Evolutionary conservation across 192 early-diverging fungal species (phyloP).

Genomic region (Geranomyces variabilis): DNA sequence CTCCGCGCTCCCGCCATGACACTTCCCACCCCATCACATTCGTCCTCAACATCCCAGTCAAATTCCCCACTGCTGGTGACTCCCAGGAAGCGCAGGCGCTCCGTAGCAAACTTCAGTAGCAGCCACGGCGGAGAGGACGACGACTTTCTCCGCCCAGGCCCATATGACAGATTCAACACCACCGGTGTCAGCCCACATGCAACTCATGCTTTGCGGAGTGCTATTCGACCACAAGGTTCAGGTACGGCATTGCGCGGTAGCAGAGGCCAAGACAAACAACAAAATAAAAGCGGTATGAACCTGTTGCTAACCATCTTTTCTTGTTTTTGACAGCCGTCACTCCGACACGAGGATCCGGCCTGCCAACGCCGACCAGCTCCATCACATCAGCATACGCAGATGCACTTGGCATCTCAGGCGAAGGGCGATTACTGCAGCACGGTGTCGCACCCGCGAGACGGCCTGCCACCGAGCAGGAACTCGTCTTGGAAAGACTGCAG

Average conservation of each 20-base stretch:
- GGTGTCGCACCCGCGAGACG: neutral
- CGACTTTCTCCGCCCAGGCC: constrained; percentile 3
- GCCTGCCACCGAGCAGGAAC: neutral
- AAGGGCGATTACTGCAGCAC: constrained; percentile 8
- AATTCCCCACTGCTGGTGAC: neutral
- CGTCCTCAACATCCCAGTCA: too few relatives aligned
- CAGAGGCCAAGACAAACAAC: too few relatives aligned
- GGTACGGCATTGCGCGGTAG: neutral
- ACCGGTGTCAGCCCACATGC: constrained; percentile 19
- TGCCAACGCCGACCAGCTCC: constrained; percentile 1
- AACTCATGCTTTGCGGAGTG: neutral
- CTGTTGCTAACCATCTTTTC: too few relatives aligned
- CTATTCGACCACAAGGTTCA: neutral
- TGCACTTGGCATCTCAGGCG: constrained; percentile 1
- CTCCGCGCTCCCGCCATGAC: too few relatives aligned
- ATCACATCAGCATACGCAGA: constrained; percentile 1
- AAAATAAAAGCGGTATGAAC: too few relatives aligned
- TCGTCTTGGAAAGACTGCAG: neutral
- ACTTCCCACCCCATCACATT: too few relatives aligned
- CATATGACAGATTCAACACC: constrained; percentile 21
- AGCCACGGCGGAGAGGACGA: neutral
- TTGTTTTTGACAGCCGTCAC: neutral
- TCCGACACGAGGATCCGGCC: neutral
- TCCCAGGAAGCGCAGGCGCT: constrained; percentile 18
- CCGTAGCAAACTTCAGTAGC: neutral